These are phyloP conservation scores for Scolecobasidium constrictum DNA, from an alignment of 2,329 filamentous ascomycete species.

Conservation along the genomic window DNA sequence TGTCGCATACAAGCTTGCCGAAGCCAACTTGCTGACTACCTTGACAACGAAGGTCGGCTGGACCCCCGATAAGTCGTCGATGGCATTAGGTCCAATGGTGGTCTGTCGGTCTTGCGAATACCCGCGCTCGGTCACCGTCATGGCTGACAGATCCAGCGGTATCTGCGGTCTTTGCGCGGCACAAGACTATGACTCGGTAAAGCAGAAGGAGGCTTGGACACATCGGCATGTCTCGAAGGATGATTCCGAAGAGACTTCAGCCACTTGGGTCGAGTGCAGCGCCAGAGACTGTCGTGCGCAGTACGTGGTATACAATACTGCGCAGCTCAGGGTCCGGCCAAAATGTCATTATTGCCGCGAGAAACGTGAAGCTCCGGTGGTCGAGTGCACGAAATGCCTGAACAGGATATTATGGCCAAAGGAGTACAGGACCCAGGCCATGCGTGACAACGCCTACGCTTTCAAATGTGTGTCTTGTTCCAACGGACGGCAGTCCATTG, in stretches of 20 bases:
- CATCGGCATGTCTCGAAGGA: constrained; percentile 19
- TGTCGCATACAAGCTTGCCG: constrained; percentile 36
- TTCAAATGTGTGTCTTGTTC: constrained; percentile 35
- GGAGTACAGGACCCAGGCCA: constrained; percentile 29
- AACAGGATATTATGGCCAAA: constrained; percentile 38
- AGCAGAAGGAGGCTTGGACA: constrained; percentile 13
- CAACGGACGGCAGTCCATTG: constrained; percentile 24
- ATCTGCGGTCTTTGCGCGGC: constrained; percentile 32
- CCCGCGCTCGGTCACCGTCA: constrained; percentile 40
- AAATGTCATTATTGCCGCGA: constrained; percentile 40
- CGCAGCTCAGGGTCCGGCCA: constrained; percentile 30
- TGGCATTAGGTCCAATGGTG: constrained; percentile 32
- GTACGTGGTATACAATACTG: constrained; percentile 39
- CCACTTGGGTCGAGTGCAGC: constrained; percentile 39
- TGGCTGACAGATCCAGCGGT: constrained; percentile 23
- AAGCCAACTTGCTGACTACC: constrained; percentile 35
- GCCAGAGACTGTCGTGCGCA: constrained; percentile 34
- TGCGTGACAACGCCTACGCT: constrained; percentile 15
- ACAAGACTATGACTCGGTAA: constrained; percentile 15
- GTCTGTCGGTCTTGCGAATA: constrained; percentile 32
- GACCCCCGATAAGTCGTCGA: constrained; percentile 34
- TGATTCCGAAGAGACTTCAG: constrained; percentile 21
- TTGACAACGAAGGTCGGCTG: constrained; percentile 34
- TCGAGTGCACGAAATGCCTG: constrained; percentile 35
- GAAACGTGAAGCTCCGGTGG: constrained; percentile 24